These are phyloP conservation scores for Diaporthe vexans DNA, from an alignment of 2,329 filamentous ascomycete genomes.

Conservation along the genomic window DNA sequence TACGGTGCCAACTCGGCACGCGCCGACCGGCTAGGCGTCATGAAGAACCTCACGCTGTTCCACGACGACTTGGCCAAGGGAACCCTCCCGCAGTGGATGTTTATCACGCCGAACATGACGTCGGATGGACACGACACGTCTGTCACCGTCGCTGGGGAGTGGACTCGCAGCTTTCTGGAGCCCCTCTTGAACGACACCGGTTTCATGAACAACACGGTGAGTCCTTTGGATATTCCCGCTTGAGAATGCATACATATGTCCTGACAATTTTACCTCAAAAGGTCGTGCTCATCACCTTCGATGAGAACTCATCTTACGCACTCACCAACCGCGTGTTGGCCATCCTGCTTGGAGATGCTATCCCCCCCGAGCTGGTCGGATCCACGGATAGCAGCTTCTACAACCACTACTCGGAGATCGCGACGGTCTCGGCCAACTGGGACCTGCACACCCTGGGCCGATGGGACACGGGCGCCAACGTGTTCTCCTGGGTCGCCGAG, in stretches of 20 bases:
- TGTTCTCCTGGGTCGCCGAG: conserved; percentile 72
- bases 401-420: conserved; percentile 78
- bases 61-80: conserved; percentile 74
- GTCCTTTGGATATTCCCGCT: neutral
- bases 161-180: conserved; percentile 77
- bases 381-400: conserved; percentile 79
- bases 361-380: conserved; percentile 74
- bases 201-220: conserved; percentile 70
- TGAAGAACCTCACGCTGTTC: conserved; percentile 82
- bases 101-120: conserved; percentile 82
- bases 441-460: conserved; percentile 77
- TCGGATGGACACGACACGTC: conserved; percentile 82
- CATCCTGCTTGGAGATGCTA: conserved; percentile 81
- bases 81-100: conserved; percentile 79
- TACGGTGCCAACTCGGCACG: conserved; percentile 75
- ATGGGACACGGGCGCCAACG: conserved; percentile 80
- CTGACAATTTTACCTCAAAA: conserved; percentile 59
- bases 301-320: conserved; percentile 81
- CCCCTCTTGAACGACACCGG: conserved; percentile 77
- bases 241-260: too few species aligned
- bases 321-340: conserved; percentile 77
- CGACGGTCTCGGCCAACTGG: conserved; percentile 80
- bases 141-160: conserved; percentile 76
- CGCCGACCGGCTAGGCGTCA: conserved; percentile 72
- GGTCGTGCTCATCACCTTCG: conserved; percentile 81